A percentile compares a stretch with the other conserved stretches of the same genome.
phyloP scores from a whole-genome alignment of 192 early-diverging fungal species.

The Chytriomyces hyalinus region DNA sequence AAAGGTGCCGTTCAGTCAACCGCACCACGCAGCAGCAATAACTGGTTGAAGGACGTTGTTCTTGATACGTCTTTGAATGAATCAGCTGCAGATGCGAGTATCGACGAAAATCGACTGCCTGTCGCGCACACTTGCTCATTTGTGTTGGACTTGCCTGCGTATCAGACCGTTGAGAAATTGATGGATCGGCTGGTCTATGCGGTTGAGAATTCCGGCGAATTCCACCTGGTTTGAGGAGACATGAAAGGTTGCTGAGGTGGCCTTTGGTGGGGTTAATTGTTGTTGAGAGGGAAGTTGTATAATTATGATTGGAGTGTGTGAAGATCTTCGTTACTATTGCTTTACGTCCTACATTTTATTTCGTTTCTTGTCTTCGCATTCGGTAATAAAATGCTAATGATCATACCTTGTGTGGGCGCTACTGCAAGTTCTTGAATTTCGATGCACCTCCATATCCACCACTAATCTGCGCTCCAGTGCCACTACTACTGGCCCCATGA shows the following conservation, averaged over 20 bases:
- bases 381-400: too few species aligned
- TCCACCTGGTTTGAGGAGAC: constrained; percentile 29
- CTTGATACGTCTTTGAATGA: constrained; percentile 24
- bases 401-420: neutral
- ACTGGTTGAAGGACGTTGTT: constrained; percentile 15
- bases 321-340: too few species aligned
- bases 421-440: constrained; percentile 3
- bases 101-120: constrained; percentile 25
- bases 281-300: too few species aligned
- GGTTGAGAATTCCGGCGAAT: constrained; percentile 29
- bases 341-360: too few species aligned
- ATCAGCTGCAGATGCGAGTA: neutral
- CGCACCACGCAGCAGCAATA: neutral
- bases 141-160: constrained; percentile 33
- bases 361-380: too few species aligned
- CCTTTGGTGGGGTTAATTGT: too few species aligned
- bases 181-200: constrained; percentile 34
- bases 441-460: neutral
- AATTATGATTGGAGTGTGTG: too few species aligned
- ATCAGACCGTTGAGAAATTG: constrained; percentile 27
- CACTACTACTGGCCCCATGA: too few species aligned
- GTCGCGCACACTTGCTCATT: constrained; percentile 32
- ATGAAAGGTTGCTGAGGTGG: too few species aligned
- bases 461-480: neutral
- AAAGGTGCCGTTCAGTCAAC: neutral